Evolutionary conservation across 2,329 filamentous ascomycete genomes (phyloP), one percentile per base, ranked within the genome.

Genomic region (Cordyceps cateniannulata): DNA sequence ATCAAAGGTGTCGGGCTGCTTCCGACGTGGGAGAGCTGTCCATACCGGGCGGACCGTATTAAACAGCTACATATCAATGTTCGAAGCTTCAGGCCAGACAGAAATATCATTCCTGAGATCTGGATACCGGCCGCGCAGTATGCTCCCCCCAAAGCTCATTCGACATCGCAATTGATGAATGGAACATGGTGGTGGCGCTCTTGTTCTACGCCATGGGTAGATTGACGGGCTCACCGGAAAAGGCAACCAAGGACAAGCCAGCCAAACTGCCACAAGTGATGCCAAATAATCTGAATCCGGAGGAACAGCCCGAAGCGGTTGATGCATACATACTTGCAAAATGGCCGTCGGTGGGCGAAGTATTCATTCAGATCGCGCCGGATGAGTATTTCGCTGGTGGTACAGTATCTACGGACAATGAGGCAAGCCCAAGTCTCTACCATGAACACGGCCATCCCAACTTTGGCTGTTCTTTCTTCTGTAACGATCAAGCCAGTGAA

Each of bases 1-100:
- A 6, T 57, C 14, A 57, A 57, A 20, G 44, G 49, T 40, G 44
- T 57, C 20, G 54, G 54, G 5, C 5, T 57, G 7, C 12, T 57
- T 27, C 54, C 54, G 1, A 57, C 44, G 6, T 57, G 54, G 54
- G 40, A 49, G 29, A 57, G 54, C 54, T 57, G 44, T 29, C 54
- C 54, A 16, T 49, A 57, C 14, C 29, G 29, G 7, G 20, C 54
- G n/a, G 54, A 12, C 12, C 25, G 27, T 20, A 35, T 57, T 22
- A 16, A 5, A 27, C 9, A 49, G 44, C 20, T 57, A 1, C 2
- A 38, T 5, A 20, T 57, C 54, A 57, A 49, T 40, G 29, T 48
- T 3, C 42, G 53, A 3, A 42, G 47, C 16, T 56, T 56, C 27
- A 44, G 53, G 20, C 53, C 42, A 47, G 27, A 56, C n/a, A 56